Evolutionary conservation across 192 early-diverging fungal species (phyloP), one percentile per base, ranked within the genome.

Genomic region (Oehlia diaphana): DNA sequence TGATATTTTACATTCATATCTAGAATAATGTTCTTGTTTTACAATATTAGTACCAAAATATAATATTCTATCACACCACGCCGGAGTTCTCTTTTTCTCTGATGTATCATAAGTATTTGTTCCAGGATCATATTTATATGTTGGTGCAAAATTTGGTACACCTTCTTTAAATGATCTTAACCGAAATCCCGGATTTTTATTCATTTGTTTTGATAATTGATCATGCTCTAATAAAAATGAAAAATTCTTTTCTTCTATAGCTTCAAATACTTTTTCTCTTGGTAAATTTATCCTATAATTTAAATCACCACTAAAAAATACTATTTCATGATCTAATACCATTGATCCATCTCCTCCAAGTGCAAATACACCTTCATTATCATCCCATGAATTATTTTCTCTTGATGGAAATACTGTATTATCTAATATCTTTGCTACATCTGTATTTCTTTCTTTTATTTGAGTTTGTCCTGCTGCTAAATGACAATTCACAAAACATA

Each of bases 111-210:
- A 99, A 13, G 82, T 83, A 47, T 95, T 89, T 19, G 92, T 93
- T 21, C 93, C 93, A 6, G 89, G 90, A 79, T 99, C 93, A 82
- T 96, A 99, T 85, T 99, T 99, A 92, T 98, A 99, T 2, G 98
- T 99, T 1, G 98, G 98, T 9, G 87, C 91, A 85, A 99, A 99
- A 39, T 74, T 79, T 61, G 97, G 84, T 37, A 89, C 90, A 14
- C 90, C 88, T 86, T 99, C 98, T 65, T 81, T 77, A 77, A 96
- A 98, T 8, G 85, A 82, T 9, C 91, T 84, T 66, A 99, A 83
- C 12, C 92, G 92, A 86, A 96, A 97, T 28, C 88, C 81, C 10
- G 93, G 85, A 77, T 96, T 90, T 42, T 78, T 83, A 74, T 81
- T 74, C 75, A 81, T 68, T 80, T 88, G 84, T 71, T 76, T 84